Conservation (phyloP, 495 filamentous ascomycete species). For the Penicillium mononematosum region DNA sequence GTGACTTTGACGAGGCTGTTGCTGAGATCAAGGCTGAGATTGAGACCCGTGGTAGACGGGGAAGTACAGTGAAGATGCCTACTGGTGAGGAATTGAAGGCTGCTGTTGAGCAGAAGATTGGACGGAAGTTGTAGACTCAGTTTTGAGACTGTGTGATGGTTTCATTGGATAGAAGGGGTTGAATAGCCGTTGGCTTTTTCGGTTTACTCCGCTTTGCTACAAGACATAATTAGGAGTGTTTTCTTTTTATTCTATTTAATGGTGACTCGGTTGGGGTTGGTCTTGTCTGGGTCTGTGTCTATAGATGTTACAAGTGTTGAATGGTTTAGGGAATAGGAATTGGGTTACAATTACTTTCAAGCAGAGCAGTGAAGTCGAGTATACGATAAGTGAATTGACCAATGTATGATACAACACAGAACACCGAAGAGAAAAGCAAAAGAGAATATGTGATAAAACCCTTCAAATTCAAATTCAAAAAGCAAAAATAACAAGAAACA, state of each 20-base stretch:
- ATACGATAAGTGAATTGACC: not conserved
- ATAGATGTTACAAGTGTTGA: not conserved
- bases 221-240: not conserved
- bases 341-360: not conserved
- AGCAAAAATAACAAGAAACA: not conserved
- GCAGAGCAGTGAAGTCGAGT: not conserved
- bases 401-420: not conserved
- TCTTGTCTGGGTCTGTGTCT: not conserved
- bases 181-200: not conserved
- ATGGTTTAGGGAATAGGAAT: not conserved
- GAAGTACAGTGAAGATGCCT: conserved; percentile 50
- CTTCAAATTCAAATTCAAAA: not conserved
- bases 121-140: conserved; percentile 33
- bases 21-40: conserved; percentile 70
- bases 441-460: too few relatives aligned
- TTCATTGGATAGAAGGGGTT: not conserved
- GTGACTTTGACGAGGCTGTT: conserved; percentile 77
- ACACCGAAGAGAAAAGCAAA: not conserved
- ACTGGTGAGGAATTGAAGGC: conserved; percentile 46
- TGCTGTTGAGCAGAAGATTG: conserved; percentile 48
- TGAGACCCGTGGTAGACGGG: conserved; percentile 55
- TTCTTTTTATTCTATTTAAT: not conserved
- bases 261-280: not conserved
- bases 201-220: not conserved
- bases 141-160: not conserved